phyloP scores from a whole-genome alignment of 2,329 filamentous ascomycete genomes.

The Shiraia sp. region DNA sequence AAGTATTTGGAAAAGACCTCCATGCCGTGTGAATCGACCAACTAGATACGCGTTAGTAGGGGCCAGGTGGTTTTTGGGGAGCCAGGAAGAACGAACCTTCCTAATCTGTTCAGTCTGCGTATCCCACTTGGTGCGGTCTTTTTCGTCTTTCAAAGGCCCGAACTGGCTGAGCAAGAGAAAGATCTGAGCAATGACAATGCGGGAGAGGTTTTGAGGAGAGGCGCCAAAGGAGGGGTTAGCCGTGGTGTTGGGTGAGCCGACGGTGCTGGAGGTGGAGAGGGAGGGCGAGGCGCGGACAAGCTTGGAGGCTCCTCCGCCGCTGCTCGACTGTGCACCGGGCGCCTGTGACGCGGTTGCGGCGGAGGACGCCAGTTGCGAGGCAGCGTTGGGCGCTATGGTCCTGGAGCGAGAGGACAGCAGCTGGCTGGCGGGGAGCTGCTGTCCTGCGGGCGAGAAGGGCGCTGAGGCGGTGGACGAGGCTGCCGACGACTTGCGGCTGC shows the following conservation, averaged over 20 bases:
- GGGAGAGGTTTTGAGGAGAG: conserved; percentile 64
- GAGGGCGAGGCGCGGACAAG: conserved; percentile 64
- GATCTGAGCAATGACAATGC: conserved; percentile 93
- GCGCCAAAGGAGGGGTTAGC: conserved; percentile 49
- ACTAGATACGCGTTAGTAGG: conserved; percentile 55
- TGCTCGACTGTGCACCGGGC: conserved; percentile 56
- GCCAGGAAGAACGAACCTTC: conserved; percentile 79
- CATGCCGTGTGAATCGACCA: conserved; percentile 98
- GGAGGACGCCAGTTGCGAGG: conserved; percentile 60
- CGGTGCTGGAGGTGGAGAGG: conserved; percentile 58
- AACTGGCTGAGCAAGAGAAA: conserved; percentile 80
- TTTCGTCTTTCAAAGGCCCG: conserved; percentile 85
- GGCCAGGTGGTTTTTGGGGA: too few relatives aligned
- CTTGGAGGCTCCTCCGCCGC: conserved; percentile 60
- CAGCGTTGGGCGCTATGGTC: conserved; percentile 58
- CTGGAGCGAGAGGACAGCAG: conserved; percentile 61
- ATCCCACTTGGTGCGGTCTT: conserved; percentile 89
- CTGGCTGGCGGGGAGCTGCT: conserved; percentile 57
- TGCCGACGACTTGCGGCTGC: conserved; percentile 58
- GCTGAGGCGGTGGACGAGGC: conserved; percentile 59
- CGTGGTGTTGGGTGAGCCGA: conserved; percentile 57
- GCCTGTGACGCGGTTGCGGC: conserved; percentile 54
- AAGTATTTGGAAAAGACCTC: conserved; percentile 98
- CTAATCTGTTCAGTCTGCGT: conserved; percentile 86
- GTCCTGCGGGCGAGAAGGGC: conserved; percentile 59